Evolutionary conservation across 176 grass and related monocot species (phyloP), one percentile per base, ranked within the genome.

Genomic region (Aechmea fasciata): DNA sequence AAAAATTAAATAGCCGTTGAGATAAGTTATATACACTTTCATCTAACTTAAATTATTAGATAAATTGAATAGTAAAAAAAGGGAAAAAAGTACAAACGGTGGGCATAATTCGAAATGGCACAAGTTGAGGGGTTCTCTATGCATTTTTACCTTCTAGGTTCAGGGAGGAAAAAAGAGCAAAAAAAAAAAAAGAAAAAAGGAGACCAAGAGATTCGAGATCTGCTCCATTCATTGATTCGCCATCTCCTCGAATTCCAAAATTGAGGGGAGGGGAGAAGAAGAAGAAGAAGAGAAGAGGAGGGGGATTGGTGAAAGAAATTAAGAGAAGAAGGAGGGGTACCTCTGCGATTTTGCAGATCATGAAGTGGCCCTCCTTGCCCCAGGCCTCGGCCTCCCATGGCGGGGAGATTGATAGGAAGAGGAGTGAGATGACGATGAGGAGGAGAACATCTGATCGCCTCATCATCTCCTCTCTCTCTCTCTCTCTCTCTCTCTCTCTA

Each of bases 341-440:
- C 63, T 91, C 82, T 28, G 89, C 85, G 69, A 91, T 80, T 73
- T 88, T 91, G 79, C 89, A 91, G 19, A 77, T 54, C 85, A 91
- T 91, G 82, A 84, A 88, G 74, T 91, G 89, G 0, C 85, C 89
- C 33, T 82, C 72, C 75, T 81, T 87, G 69, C 89, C 89, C 89
- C 89, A 91, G 3, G 79, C 85, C 2, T 77, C 49, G 0, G 79
- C 54, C 0, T 47, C 33, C 33, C 33, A 41, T 41, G 33, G 48
- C 2, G 82, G 89, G 41, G 85, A 78, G 0, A 25, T 47, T 65
- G 75, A 67, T 47, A 49, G 67, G 10, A 17, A 47, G 22, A 47
- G 10, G 51, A 76, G 64, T 15, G 87, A 47, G 22, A 41, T 13
- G 51, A 76, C 55, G 20, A 91, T 19, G 3, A 84, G 4, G 23